Conservation (phyloP, 1,284 basidiomycete species). For the Trametes polyzona region DNA sequence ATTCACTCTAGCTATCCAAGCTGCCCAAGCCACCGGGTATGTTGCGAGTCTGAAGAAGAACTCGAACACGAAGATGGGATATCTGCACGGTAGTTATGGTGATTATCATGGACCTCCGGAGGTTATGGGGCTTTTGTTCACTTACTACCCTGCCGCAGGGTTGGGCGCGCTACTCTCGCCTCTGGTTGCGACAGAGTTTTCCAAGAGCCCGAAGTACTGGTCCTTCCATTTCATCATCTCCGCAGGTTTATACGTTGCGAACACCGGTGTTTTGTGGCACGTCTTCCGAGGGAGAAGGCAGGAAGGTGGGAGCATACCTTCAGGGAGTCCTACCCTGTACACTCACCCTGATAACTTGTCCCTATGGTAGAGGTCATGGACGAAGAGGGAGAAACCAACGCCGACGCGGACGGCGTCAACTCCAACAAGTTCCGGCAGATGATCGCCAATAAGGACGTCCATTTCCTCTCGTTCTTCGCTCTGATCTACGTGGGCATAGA, state of each 20-base stretch:
- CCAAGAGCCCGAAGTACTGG: slow-evolving; percentile 49
- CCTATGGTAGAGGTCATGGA: slow-evolving; percentile 29
- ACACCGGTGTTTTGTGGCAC: slow-evolving; percentile 45
- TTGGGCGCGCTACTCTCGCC: slow-evolving; percentile 70
- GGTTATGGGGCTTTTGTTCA: slow-evolving; percentile 10
- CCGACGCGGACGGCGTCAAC: slow-evolving; percentile 38
- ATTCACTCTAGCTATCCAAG: slow-evolving; percentile 27
- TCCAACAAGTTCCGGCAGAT: slow-evolving; percentile 58
- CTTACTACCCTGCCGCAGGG: slow-evolving; percentile 45
- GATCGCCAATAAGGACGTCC: slow-evolving; percentile 52
- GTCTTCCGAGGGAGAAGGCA: slow-evolving; percentile 58
- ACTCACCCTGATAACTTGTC: neutral
- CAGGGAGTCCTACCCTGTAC: neutral
- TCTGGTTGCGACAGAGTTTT: slow-evolving; percentile 71
- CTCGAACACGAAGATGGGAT: slow-evolving; percentile 39
- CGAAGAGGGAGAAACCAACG: slow-evolving; percentile 44
- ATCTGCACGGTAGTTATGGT: slow-evolving; percentile 40
- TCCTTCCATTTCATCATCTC: slow-evolving; percentile 69
- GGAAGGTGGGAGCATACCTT: slow-evolving; percentile 43
- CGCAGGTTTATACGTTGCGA: slow-evolving; percentile 55
- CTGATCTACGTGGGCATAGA: slow-evolving; percentile 71
- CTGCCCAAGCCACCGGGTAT: slow-evolving; percentile 37
- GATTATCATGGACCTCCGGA: too few relatives aligned
- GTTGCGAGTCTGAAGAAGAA: slow-evolving; percentile 30
- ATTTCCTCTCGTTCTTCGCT: slow-evolving; percentile 63